Evolutionary conservation across 2,329 filamentous ascomycete species (phyloP).

Genomic region (Ceratocystis huliohia): DNA sequence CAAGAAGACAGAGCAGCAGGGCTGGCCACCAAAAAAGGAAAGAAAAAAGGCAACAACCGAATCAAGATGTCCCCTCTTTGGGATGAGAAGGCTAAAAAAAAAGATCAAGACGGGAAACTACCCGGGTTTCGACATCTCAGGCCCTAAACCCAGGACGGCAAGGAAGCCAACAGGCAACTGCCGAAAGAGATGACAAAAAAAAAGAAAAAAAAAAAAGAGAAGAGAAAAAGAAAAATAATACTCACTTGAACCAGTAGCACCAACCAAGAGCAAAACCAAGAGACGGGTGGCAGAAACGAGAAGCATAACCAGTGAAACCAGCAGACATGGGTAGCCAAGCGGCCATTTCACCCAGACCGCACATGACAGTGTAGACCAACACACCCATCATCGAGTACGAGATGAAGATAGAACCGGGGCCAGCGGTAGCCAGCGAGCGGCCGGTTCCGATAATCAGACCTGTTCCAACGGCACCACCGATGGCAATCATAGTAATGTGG

Average conservation of each 20-base stretch:
- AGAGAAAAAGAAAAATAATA: slow-evolving; percentile 22
- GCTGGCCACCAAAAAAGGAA: background rate
- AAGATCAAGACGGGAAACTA: too few relatives aligned
- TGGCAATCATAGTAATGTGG: slow-evolving; percentile 51
- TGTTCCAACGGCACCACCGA: slow-evolving; percentile 62
- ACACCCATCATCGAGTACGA: slow-evolving; percentile 57
- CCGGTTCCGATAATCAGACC: slow-evolving; percentile 61
- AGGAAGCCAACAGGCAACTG: background rate
- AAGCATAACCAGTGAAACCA: slow-evolving; percentile 71
- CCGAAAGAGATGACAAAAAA: background rate
- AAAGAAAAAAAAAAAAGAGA: background rate
- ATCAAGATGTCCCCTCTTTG: background rate
- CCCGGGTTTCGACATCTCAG: background rate
- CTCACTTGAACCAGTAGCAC: slow-evolving; percentile 36
- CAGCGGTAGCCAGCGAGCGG: slow-evolving; percentile 40
- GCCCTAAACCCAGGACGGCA: background rate
- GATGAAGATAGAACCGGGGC: slow-evolving; percentile 56
- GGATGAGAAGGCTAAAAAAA: too few relatives aligned
- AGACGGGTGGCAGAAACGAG: slow-evolving; percentile 66
- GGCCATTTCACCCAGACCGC: slow-evolving; percentile 71
- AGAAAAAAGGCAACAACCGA: background rate
- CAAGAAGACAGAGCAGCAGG: too few relatives aligned
- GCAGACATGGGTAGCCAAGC: slow-evolving; percentile 65
- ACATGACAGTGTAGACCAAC: slow-evolving; percentile 71
- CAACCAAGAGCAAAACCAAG: slow-evolving; percentile 69